Evolutionary conservation across 2,329 filamentous ascomycete species (phyloP).

Genomic region (Bisporella sp.): DNA sequence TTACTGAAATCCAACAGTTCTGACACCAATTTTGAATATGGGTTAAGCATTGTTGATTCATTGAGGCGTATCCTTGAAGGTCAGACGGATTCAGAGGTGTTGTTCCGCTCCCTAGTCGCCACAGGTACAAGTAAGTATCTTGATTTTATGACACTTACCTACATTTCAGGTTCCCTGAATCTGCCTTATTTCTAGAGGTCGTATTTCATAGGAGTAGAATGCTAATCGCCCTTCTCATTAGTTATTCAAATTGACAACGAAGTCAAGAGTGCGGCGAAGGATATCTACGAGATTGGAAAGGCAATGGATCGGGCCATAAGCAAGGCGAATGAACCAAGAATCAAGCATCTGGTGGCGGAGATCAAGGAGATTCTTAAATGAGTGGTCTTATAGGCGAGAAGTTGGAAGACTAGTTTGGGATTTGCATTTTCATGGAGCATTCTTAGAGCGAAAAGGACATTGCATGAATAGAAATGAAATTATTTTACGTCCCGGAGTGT

Average conservation of each 20-base stretch:
- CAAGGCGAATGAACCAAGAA: constrained; percentile 51
- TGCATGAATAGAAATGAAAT: no score
- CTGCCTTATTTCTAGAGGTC: no score
- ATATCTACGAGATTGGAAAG: constrained; percentile 45
- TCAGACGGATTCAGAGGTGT: constrained; percentile 71
- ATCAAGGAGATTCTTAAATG: constrained; percentile 31
- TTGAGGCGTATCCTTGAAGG: constrained; percentile 55
- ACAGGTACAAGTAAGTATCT: constrained; percentile 54
- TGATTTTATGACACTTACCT: no score
- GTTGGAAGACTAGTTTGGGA: no score
- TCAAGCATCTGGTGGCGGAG: constrained; percentile 52
- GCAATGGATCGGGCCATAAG: constrained; percentile 40
- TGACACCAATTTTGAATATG: constrained; percentile 31
- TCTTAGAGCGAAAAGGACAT: no score
- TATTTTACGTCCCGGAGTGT: no score
- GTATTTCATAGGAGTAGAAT: no score
- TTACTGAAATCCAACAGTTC: constrained; percentile 43
- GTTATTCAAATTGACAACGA: constrained; percentile 51
- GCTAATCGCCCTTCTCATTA: no score
- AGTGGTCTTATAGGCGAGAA: no score
- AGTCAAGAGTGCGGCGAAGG: constrained; percentile 49
- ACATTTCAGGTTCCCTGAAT: no score
- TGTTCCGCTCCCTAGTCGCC: constrained; percentile 77
- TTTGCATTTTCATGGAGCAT: no score
- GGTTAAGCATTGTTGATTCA: constrained; percentile 45